Evolutionary conservation across 495 filamentous ascomycete species (phyloP).

Genomic region (Tuber aestivum): DNA sequence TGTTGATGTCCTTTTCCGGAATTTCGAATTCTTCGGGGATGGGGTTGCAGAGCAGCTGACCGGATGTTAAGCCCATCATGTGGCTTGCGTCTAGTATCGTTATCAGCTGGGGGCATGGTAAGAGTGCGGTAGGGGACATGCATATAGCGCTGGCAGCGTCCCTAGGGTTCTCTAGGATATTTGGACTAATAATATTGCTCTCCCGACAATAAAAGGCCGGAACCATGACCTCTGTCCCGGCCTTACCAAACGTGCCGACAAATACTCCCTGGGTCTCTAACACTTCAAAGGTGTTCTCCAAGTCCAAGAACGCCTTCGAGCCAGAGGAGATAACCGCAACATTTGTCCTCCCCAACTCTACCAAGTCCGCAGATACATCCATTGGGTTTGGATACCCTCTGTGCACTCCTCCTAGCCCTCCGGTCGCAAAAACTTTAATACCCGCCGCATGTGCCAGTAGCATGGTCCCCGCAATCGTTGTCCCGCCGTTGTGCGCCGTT

Average conservation of each 20-base stretch:
- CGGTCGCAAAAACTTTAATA: conserved; percentile 89
- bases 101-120: not conserved
- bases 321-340: conserved; percentile 84
- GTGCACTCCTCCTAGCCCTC: conserved; percentile 82
- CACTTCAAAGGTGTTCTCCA: conserved; percentile 83
- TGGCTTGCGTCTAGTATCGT: conserved; percentile 50
- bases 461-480: conserved; percentile 90
- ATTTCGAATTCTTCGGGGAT: conserved; percentile 68
- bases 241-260: conserved; percentile 76
- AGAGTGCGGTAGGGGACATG: conserved; percentile 45
- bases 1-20: conserved; percentile 65
- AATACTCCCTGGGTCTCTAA: conserved; percentile 87
- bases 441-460: conserved; percentile 78
- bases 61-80: conserved; percentile 62
- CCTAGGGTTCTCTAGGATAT: conserved; percentile 61
- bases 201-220: conserved; percentile 87
- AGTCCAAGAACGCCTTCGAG: conserved; percentile 92
- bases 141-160: conserved; percentile 83
- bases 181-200: conserved; percentile 72
- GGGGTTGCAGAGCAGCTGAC: conserved; percentile 82
- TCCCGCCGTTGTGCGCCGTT: conserved; percentile 66
- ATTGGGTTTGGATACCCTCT: conserved; percentile 75
- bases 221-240: conserved; percentile 61
- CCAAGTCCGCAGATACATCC: conserved; percentile 93
- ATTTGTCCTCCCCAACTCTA: conserved; percentile 84